These are phyloP conservation scores for Syzygium aqueum DNA, from an alignment of 345 rosid species.

Conservation along the genomic window DNA sequence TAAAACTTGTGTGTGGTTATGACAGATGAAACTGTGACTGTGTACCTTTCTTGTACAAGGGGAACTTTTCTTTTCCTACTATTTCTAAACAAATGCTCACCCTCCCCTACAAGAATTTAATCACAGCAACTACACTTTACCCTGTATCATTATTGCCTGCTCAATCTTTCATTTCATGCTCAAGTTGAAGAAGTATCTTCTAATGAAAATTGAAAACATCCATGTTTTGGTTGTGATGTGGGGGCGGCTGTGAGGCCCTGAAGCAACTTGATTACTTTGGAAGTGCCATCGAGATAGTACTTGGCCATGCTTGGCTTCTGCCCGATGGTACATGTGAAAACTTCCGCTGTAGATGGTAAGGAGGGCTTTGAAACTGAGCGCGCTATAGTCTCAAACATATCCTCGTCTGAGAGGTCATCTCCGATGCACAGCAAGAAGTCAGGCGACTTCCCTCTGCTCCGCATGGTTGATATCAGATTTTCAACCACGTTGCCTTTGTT, in stretches of 20 bases:
- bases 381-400: constrained; percentile 70
- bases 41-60: background rate
- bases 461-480: constrained; percentile 43
- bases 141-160: background rate
- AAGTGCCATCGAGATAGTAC: constrained; percentile 60
- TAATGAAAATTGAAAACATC: background rate
- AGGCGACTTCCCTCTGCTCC: constrained; percentile 34
- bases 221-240: background rate
- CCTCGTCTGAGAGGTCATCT: constrained; percentile 74
- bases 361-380: constrained; percentile 27
- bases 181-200: background rate
- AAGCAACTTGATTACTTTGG: constrained; percentile 48
- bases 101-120: background rate
- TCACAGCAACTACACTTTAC: background rate
- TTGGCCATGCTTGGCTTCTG: constrained; percentile 86
- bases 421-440: constrained; percentile 74
- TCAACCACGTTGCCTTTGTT: constrained; percentile 71
- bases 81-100: background rate
- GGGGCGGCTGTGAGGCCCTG: constrained; percentile 31
- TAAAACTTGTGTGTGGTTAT: background rate
- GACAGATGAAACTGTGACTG: background rate
- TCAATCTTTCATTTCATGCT: background rate
- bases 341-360: constrained; percentile 33
- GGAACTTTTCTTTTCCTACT: background rate
- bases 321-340: constrained; percentile 72